Base-by-base conservation (phyloP, 2,329 filamentous ascomycete species). In the Clathrospora elynae region DNA sequence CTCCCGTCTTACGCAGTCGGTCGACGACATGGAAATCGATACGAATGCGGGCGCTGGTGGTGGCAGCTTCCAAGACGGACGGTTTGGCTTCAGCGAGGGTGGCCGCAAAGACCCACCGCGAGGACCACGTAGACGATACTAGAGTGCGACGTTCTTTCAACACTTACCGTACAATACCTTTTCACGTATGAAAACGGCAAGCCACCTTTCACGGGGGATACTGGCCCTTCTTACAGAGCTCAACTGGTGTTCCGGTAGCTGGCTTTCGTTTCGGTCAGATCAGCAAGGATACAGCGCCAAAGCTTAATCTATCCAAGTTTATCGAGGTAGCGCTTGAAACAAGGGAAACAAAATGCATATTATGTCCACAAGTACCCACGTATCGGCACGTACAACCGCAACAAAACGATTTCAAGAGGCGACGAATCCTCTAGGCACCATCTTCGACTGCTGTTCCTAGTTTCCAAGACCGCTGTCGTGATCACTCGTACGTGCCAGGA, bases 1-100 rank as follows among this genome's bases (percentile, higher is more conserved):
- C 17, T 43, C 52, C 11, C 57, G 53, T 26, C 42, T 47, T 16
- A 59, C 45, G 9, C 55, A 71, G 29, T 42, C 53, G 6, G 54
- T 55, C 11, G 70, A 73, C 19, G 62, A 64, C 23, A 77, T 78
- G 75, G 73, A 77, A 6, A 52, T 77, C 11, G 64, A 69, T 18
- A 61, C 49, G 9, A 53, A 54, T 24, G 49, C 44, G 31, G 56
- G 53, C 34, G 54, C 47, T 31, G 62, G 67, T 18, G 56, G 58
- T 14, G 67, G 69, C 13, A 70, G 63, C 29, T 71, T 69, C 40
- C 70, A 75, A 48, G 73, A 75, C 42, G 73, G 74, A 5, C 61
- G 73, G 30, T 74, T 68, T 37, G 73, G 73, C 19, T 76, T 73
- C 56, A 64, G 54, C 26, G 67, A 67, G 26, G 48, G 52, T 17